phyloP scores from a whole-genome alignment of 306 rosid genomes.

The Benincasa hispida region DNA sequence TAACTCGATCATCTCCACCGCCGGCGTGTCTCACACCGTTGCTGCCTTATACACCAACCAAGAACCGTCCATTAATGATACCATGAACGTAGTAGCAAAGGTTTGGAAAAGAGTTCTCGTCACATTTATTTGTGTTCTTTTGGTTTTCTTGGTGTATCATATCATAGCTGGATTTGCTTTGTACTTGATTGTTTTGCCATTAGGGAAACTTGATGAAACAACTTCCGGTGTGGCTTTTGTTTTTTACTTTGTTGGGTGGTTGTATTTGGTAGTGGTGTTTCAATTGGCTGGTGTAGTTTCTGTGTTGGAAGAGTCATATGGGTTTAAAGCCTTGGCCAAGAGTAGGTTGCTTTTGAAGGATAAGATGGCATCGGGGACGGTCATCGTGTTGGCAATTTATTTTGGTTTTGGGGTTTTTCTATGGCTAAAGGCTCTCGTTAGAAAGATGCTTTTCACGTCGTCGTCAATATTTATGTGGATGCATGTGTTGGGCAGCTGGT shows the following conservation, averaged over 20 bases:
- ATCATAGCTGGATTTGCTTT: constrained; percentile 30
- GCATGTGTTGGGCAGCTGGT: constrained; percentile 5
- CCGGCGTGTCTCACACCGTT: constrained; percentile 17
- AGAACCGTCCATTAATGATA: constrained; percentile 8
- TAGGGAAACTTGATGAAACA: not conserved
- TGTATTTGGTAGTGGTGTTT: constrained; percentile 40
- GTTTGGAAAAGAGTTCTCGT: constrained; percentile 23
- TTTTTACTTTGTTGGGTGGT: constrained; percentile 24
- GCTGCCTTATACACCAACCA: constrained; percentile 12
- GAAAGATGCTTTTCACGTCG: constrained; percentile 8
- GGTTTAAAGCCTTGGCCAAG: constrained; percentile 52
- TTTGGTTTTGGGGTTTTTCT: not conserved
- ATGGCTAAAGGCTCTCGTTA: not conserved
- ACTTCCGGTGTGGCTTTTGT: not conserved
- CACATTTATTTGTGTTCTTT: constrained; percentile 14
- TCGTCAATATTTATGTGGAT: constrained; percentile 20
- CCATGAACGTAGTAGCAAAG: not conserved
- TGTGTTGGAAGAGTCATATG: constrained; percentile 45
- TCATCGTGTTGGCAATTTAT: constrained; percentile 9
- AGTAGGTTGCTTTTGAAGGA: constrained; percentile 47
- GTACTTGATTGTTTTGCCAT: constrained; percentile 37
- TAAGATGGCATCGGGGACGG: constrained; percentile 24
- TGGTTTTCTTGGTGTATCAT: constrained; percentile 2
- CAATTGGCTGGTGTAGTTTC: constrained; percentile 55
- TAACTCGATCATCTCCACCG: constrained; percentile 17